Evolutionary conservation across 1,284 basidiomycete species (phyloP).

Genomic region (Cutaneotrichosporon curvatum): DNA sequence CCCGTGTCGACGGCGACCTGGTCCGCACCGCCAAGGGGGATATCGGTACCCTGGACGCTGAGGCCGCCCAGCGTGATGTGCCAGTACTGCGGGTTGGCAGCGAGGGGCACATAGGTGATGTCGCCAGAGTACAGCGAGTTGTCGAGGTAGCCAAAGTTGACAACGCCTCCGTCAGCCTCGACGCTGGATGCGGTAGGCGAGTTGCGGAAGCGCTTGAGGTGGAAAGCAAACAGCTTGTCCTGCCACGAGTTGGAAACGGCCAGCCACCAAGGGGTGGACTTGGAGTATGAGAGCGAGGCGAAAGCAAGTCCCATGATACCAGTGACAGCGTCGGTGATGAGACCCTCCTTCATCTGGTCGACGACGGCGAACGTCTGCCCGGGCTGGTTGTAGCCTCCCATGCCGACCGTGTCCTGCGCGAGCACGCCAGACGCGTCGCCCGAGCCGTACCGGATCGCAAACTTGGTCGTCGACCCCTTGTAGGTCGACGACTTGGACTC

Average conservation of each 20-base stretch:
- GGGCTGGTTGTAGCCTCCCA: conserved; percentile 69
- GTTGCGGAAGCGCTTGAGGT: conserved; percentile 67
- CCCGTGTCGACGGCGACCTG: conserved; percentile 60
- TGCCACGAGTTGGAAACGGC: conserved; percentile 55
- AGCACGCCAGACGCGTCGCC: conserved; percentile 66
- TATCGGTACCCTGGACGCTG: conserved; percentile 43
- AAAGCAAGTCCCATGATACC: conserved; percentile 52
- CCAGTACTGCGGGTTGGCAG: conserved; percentile 40
- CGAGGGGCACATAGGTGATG: conserved; percentile 66
- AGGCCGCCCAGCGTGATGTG: conserved; percentile 43
- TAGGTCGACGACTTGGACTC: conserved; percentile 13
- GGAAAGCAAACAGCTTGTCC: conserved; percentile 69
- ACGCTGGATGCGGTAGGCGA: conserved; percentile 47
- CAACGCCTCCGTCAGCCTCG: conserved; percentile 64
- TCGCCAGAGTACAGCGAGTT: conserved; percentile 64
- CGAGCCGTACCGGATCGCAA: conserved; percentile 48
- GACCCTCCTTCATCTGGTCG: conserved; percentile 35
- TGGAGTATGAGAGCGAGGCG: conserved; percentile 45
- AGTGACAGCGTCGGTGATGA: conserved; percentile 44
- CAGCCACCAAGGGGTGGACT: conserved; percentile 54
- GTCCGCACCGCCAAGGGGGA: conserved; percentile 37
- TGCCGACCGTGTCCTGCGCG: conserved; percentile 63
- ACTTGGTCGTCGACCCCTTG: conserved; percentile 22
- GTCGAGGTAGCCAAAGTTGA: conserved; percentile 59
- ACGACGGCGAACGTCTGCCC: conserved; percentile 59